Base-by-base conservation (phyloP, 805 yeast genomes). In the Hanseniaspora lachancei region DNA sequence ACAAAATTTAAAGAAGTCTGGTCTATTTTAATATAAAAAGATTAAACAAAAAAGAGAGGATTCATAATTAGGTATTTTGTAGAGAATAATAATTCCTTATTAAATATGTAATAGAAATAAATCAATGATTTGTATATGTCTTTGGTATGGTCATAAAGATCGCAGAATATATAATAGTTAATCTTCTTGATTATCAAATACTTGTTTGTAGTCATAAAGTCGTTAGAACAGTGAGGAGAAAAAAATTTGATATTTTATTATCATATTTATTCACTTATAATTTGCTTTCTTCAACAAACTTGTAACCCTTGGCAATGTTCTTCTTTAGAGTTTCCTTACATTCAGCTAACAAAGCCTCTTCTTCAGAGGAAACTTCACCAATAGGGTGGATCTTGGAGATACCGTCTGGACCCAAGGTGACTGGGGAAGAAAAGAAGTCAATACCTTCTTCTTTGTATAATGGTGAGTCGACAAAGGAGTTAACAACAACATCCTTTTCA, bases 391-490 rank as follows among this genome's bases (percentile, higher is more conserved):
- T 75, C 71, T 80, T 77, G 71, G 80, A 79, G 63, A 85, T 86
- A 82, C 97, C 97, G 61, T 84, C 79, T 68, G 83, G 84, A 63
- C 97, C 97, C 68, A 91, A 82, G 64, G 95, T 86, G 63, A 93
- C 95, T 74, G 82, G 84, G 63, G 96, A 84, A 55, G 97, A 89
- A 78, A 93, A 93, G 86, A 89, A 93, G 61, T 88, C 91, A 66
- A 93, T 86, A 69, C 97, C 97, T 77, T 89, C 96, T 57, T 70
- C 67, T 72, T 84, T 81, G 79, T 77, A 85, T 69, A 85, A 75
- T 67, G 93, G 93, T 62, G 87, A 82, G 71, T 85, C 93, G 58
- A 86, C 83, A 64, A 78, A 85, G 52, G 86, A 66, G 64, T 85
- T 79, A 72, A 81, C 87, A 60, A 81, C 72, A 59, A 83, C 76